These are phyloP conservation scores for Lepidium didymum DNA, from an alignment of 345 rosid genomes.

Conservation along the genomic window DNA sequence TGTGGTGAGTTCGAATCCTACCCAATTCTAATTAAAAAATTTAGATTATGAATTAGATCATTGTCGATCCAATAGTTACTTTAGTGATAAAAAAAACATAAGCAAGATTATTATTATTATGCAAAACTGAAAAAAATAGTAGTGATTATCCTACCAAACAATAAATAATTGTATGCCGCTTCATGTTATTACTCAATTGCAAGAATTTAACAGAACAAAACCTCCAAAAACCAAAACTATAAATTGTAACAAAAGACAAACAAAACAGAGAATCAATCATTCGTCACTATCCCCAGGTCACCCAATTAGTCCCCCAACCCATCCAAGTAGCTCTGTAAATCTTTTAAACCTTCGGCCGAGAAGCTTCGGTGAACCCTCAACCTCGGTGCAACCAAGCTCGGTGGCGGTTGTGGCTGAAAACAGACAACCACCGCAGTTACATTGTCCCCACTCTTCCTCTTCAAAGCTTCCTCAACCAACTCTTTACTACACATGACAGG, in stretches of 20 bases:
- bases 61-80: too few relatives aligned
- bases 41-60: too few relatives aligned
- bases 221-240: constrained; percentile 19
- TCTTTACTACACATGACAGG: constrained; percentile 70
- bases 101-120: background rate
- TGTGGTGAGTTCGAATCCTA: too few relatives aligned
- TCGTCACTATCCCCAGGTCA: constrained; percentile 10
- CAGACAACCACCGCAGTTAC: constrained; percentile 66
- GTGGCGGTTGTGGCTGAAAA: constrained; percentile 67
- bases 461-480: constrained; percentile 71
- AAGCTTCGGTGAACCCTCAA: constrained; percentile 62
- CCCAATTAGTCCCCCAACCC: constrained; percentile 35
- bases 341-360: constrained; percentile 69
- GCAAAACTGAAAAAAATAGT: background rate
- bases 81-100: too few relatives aligned
- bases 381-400: constrained; percentile 57
- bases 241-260: constrained; percentile 5
- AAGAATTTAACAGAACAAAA: constrained; percentile 9
- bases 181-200: constrained; percentile 24
- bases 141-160: background rate
- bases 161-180: constrained; percentile 17
- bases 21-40: too few relatives aligned
- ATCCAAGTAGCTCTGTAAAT: constrained; percentile 66
- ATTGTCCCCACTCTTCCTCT: constrained; percentile 85
- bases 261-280: constrained; percentile 14